Base-by-base conservation (phyloP, 108 stramenopile genomes). In the Cyclotella cryptica region DNA sequence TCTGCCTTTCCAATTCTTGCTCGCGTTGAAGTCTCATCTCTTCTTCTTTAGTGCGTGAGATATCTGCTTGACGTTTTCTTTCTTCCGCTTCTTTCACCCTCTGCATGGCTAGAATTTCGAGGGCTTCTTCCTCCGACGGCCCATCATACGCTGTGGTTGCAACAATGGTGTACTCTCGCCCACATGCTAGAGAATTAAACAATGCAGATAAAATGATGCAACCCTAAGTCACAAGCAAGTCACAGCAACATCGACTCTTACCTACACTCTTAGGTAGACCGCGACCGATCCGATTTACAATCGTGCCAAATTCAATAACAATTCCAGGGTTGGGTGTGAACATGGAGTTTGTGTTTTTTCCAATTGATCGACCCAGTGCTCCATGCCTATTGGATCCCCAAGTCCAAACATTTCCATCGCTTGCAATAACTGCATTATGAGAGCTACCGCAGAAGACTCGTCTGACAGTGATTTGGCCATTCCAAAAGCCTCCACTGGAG, bases 71-170 rank as follows among this genome's bases (percentile, higher is more conserved):
- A n/a, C 61, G 46, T 54, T 80, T 62, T 42, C 69, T 53, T 67
- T 88, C 85, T 18, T 49, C 41, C 43, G 87, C 88, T 15, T 72
- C 66, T 69, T 83, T 60, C 53, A 78, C 22, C n/a, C 55, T 63
- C 39, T 79, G 74, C n/a, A 74, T 74, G 69, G 87, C 89, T 63
- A 71, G 68, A 15, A 90, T 57, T 58, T 77, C 61, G 30, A 69
- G 21, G 13, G 83, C 80, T 40, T 86, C 84, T 44, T 84, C 73
- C 61, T 87, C 81, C 6, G 78, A 29, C 5, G 91, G 90, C 3
- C 92, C 92, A 42, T 84, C 84, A 69, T 93, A 92, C 18, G 91
- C 87, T 60, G 86, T 77, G 0, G 92, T 90, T 13, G 87, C 82
- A 28, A 93, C 89, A 18, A 93, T 28, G 12, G 90, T 92, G 68